Conservation (phyloP, 768 basidiomycete genomes). For the Lactarius tabidus region DNA sequence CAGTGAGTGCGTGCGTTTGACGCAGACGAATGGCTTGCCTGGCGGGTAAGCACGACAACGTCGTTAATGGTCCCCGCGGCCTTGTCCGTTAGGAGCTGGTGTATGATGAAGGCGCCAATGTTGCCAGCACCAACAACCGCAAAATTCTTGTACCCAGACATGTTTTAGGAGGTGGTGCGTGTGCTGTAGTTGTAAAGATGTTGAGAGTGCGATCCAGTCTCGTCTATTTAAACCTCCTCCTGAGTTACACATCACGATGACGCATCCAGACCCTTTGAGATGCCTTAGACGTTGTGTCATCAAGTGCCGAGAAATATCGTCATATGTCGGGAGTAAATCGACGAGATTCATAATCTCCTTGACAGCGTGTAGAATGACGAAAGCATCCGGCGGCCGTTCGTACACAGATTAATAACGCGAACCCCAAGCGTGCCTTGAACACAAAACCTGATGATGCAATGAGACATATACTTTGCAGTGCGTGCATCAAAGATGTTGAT, state of each 20-base stretch:
- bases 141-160: slow-evolving; percentile 22
- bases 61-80: slow-evolving; percentile 12
- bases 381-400: no score
- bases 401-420: no score
- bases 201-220: neutral
- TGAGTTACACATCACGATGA: no score
- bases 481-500: neutral
- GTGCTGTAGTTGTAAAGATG: neutral
- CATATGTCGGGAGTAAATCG: no score
- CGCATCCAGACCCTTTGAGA: no score
- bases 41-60: slow-evolving; percentile 21
- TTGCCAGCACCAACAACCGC: slow-evolving; percentile 20
- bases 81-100: slow-evolving; percentile 20
- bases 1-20: neutral
- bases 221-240: neutral
- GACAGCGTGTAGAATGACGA: no score
- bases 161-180: neutral
- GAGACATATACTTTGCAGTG: neutral
- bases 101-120: slow-evolving; percentile 19
- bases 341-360: no score
- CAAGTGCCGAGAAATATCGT: no score
- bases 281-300: no score
- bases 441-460: neutral
- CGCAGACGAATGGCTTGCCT: neutral
- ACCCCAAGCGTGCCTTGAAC: neutral